Percentiles rank a stretch among this genome's conserved stretches.
These are phyloP conservation scores for Metschnikowia arizonensis DNA, from an alignment of 805 yeast species.

Conservation along the genomic window DNA sequence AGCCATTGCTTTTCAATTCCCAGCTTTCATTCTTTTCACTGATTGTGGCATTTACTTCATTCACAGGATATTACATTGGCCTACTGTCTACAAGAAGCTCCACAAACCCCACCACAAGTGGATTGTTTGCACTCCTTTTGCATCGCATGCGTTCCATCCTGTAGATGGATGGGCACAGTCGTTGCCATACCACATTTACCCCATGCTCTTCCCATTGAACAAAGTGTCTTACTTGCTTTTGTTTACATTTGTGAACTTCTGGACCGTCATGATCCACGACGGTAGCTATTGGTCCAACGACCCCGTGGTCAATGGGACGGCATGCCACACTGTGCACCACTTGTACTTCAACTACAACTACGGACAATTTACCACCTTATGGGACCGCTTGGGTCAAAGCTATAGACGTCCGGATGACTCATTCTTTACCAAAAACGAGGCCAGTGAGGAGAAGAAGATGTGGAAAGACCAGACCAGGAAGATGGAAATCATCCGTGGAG, in stretches of 20 bases:
- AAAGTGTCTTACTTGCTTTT: slow-evolving; percentile 75
- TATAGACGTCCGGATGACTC: slow-evolving; percentile 90
- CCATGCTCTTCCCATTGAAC: slow-evolving; percentile 88
- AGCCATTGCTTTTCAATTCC: slow-evolving; percentile 63
- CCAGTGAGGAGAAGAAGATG: slow-evolving; percentile 54
- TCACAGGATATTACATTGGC: slow-evolving; percentile 94
- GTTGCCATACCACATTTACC: slow-evolving; percentile 88
- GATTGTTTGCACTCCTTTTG: slow-evolving; percentile 98
- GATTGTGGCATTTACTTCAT: slow-evolving; percentile 89
- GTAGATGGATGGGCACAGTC: slow-evolving; percentile 94
- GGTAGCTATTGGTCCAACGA: slow-evolving; percentile 93
- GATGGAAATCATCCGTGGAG: slow-evolving; percentile 74
- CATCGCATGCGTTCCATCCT: slow-evolving; percentile 98
- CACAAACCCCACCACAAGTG: slow-evolving; percentile 99
- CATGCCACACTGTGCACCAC: slow-evolving; percentile 97
- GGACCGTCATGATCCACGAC: slow-evolving; percentile 99
- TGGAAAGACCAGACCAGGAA: slow-evolving; percentile 68
- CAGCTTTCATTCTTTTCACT: slow-evolving; percentile 83
- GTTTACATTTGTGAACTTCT: slow-evolving; percentile 89
- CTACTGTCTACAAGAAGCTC: slow-evolving; percentile 72
- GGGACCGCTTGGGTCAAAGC: slow-evolving; percentile 95
- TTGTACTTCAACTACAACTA: slow-evolving; percentile 95
- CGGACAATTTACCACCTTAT: slow-evolving; percentile 95
- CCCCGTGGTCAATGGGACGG: slow-evolving; percentile 94
- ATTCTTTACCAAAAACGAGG: slow-evolving; percentile 55